Conservation (phyloP, 2,329 filamentous ascomycete genomes). For the Colletotrichum destructivum region DNA sequence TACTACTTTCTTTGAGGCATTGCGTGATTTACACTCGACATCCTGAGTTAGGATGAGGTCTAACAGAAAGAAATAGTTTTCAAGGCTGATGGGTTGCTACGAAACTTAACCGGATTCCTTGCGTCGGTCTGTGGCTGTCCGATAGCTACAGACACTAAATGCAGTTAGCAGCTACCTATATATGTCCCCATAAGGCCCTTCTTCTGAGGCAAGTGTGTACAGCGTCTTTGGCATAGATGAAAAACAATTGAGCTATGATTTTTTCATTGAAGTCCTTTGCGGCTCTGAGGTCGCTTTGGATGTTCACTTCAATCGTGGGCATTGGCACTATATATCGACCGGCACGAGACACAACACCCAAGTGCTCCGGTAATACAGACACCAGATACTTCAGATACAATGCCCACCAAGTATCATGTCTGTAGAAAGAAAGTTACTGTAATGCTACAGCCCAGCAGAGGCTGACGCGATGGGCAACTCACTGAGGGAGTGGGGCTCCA, state of each 20-base stretch:
- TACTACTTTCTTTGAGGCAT: neutral
- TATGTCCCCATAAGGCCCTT: no score
- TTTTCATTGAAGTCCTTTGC: neutral
- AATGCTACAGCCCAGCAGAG: neutral
- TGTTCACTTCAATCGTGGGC: no score
- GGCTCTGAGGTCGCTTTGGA: neutral
- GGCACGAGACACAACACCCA: neutral
- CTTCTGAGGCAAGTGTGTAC: no score
- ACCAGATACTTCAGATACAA: neutral
- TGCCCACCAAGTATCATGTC: neutral
- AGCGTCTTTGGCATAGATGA: no score
- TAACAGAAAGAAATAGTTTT: neutral
- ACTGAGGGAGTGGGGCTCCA: neutral
- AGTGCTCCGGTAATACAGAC: neutral
- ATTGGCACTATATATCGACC: neutral
- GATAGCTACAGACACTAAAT: no score
- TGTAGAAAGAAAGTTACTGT: no score
- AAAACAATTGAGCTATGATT: neutral
- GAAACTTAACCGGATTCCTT: rapidly evolving
- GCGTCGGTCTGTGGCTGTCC: neutral
- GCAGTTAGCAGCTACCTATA: no score
- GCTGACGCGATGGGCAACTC: neutral
- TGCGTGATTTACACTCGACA: neutral
- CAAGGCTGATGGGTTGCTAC: neutral
- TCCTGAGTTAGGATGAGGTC: no score